Evolutionary conservation across 139 green algal species (phyloP).

Genomic region (Chlorella ohadii): DNA sequence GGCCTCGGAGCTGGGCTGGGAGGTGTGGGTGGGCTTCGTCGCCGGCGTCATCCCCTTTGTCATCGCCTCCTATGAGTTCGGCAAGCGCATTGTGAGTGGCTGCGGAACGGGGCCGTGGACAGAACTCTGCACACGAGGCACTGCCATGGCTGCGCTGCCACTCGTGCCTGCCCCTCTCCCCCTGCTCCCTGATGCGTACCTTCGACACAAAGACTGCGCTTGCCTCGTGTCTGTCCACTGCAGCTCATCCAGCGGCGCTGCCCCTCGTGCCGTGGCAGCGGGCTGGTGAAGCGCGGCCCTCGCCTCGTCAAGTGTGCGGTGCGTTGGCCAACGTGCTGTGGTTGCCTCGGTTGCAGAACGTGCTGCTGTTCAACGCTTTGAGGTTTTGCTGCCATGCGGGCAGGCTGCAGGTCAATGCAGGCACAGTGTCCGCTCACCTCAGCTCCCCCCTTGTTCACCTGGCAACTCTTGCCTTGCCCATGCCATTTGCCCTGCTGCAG

Average conservation of each 20-base stretch:
- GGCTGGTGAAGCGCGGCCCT: slow-evolving; percentile 68
- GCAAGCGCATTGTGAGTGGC: slow-evolving; percentile 78
- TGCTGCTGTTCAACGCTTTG: background rate
- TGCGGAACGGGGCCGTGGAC: too few species aligned
- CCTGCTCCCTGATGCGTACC: too few species aligned
- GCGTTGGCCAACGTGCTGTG: background rate
- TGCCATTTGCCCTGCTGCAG: slow-evolving; percentile 38
- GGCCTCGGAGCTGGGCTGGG: slow-evolving; percentile 52
- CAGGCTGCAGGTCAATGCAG: too few species aligned
- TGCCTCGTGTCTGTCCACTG: background rate
- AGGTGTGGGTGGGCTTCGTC: slow-evolving; percentile 77
- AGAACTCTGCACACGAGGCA: too few species aligned
- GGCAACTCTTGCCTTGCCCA: background rate
- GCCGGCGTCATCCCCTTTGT: slow-evolving; percentile 81
- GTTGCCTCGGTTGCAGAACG: background rate
- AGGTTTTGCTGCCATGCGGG: too few species aligned
- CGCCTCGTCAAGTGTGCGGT: slow-evolving; percentile 41
- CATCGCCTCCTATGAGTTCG: slow-evolving; percentile 85
- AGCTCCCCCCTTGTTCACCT: too few species aligned
- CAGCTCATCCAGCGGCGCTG: slow-evolving; percentile 82
- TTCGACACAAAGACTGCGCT: too few species aligned
- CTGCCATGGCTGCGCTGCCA: too few species aligned
- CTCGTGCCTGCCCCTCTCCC: background rate
- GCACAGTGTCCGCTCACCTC: too few species aligned
- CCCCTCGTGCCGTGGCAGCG: slow-evolving; percentile 70